Percentiles rank a stretch among this genome's conserved stretches.
phyloP scores from a whole-genome alignment of 1,284 basidiomycete species.

The Cutaneotrichosporon dermatis region DNA sequence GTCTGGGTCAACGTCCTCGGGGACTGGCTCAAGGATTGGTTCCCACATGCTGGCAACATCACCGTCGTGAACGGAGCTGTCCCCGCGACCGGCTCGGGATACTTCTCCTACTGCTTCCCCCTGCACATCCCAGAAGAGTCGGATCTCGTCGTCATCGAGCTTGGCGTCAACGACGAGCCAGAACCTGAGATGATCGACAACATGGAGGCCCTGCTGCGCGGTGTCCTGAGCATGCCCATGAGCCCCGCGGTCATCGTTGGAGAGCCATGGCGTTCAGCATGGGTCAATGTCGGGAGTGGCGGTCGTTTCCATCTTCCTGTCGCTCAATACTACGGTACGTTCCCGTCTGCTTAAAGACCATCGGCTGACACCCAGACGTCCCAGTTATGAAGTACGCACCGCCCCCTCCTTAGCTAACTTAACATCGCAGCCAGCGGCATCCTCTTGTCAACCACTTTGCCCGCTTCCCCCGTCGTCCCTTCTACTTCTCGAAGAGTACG shows the following conservation, averaged over 20 bases:
- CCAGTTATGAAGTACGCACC: conserved; percentile 40
- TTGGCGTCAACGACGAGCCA: conserved; percentile 47
- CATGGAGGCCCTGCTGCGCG: conserved; percentile 48
- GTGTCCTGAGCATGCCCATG: conserved; percentile 28
- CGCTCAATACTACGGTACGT: conserved; percentile 44
- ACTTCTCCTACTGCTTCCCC: conserved; percentile 48
- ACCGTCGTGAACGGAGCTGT: conserved; percentile 37
- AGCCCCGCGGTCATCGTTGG: conserved; percentile 42
- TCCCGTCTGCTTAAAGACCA: too few relatives aligned
- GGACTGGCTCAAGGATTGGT: conserved; percentile 36
- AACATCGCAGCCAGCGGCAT: conserved; percentile 28
- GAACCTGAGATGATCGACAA: conserved; percentile 43
- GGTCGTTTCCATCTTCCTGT: conserved; percentile 47
- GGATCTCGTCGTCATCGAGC: conserved; percentile 44
- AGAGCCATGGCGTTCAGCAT: conserved; percentile 43
- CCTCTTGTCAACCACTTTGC: conserved; percentile 45
- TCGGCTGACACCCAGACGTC: conserved; percentile 26
- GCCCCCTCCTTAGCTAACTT: neutral
- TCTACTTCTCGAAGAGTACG: conserved; percentile 45
- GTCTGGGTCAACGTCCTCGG: conserved; percentile 38
- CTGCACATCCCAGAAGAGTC: conserved; percentile 38
- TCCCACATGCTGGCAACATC: conserved; percentile 25
- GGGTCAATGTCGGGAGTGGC: conserved; percentile 46
- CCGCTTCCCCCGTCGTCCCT: conserved; percentile 40
- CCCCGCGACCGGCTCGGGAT: conserved; percentile 45